Evolutionary conservation across 768 basidiomycete genomes (phyloP), one percentile per base, ranked within the genome.

Genomic region (Leccinellum luteum): DNA sequence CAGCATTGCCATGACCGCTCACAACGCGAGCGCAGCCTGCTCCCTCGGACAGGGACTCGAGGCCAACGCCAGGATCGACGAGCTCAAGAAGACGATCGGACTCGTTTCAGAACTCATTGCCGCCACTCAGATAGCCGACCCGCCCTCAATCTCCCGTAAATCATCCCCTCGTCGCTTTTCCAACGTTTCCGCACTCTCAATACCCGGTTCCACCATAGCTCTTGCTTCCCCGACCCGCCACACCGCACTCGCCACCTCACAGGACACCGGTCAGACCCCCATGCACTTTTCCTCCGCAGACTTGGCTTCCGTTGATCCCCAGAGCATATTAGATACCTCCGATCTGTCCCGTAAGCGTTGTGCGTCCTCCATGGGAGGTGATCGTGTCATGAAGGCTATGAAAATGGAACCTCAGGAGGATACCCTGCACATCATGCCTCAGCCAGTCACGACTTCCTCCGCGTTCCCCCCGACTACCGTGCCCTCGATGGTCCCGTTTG

Each of bases 1-100:
- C 25, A 87, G 86, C 69, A 85, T 87, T 62, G 83, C 81, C 43
- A 78, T 81, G 54, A 85, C 84, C 15, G 85, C 85, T 38, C 76
- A 79, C 53, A 81, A 82, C 45, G 85, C 83, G 44, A 81, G 78
- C 43, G 76, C 76, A 38, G 79, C 79, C 32, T 85, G 81, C 60
- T 74, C 73, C 28, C 59, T 69, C 15, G 79, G 72, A n/a, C 78
- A 81, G 60, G 77, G 76, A 51, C 59, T 74, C 8, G 79, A 81
- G 62, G 80, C 81, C 6, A 75, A 76, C 41, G 76, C 68, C 28
- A 81, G 80, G 63, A 79, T 86, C 54, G 81, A 79, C 64, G 78
- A 84, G 57, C 76, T 86, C 63, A 83, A 75, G 65, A 77, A 79
- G 66, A 79, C 81, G 34, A 80, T 86, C 52, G 70, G 74, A 5